These are phyloP conservation scores for Eutypella sp. DNA, from an alignment of 2,329 filamentous ascomycete genomes.

Conservation along the genomic window DNA sequence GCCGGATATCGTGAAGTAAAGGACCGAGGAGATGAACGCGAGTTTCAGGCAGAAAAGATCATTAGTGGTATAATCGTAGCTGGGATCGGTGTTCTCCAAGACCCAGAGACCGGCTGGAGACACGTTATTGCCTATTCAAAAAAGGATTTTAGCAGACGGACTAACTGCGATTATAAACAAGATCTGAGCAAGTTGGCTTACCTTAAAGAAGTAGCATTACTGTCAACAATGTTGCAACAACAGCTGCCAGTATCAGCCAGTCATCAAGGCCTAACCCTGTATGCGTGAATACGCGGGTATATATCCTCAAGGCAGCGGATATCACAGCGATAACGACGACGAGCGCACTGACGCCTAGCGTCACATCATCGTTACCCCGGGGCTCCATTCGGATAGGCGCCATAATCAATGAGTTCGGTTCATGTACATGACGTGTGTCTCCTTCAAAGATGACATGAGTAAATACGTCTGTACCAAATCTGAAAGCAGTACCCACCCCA, in stretches of 20 bases:
- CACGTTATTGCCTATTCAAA: conserved; percentile 2
- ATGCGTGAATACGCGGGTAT: conserved; percentile 10
- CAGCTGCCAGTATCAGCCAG: conserved; percentile 11
- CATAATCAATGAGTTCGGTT: neutral
- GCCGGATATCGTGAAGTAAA: conserved; percentile 25
- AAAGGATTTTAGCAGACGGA: neutral
- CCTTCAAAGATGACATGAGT: no score
- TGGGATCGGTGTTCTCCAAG: conserved; percentile 9
- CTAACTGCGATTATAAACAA: neutral
- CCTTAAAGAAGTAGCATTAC: conserved; percentile 6
- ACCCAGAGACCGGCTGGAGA: conserved; percentile 10
- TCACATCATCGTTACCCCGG: conserved; percentile 16
- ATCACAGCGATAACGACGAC: conserved; percentile 8
- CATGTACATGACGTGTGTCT: neutral
- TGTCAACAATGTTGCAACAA: conserved; percentile 1
- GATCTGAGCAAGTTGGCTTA: neutral
- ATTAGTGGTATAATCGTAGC: conserved; percentile 8
- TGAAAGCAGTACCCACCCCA: conserved; percentile 4
- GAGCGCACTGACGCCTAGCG: conserved; percentile 8
- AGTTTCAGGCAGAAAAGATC: conserved; percentile 13
- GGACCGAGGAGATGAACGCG: conserved; percentile 18
- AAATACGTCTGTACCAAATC: neutral
- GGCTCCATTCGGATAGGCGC: neutral
- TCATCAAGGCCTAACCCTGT: conserved; percentile 11
- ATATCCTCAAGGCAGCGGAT: conserved; percentile 12